Conservation (phyloP, 2,329 filamentous ascomycete species). For the Botrytis aclada region DNA sequence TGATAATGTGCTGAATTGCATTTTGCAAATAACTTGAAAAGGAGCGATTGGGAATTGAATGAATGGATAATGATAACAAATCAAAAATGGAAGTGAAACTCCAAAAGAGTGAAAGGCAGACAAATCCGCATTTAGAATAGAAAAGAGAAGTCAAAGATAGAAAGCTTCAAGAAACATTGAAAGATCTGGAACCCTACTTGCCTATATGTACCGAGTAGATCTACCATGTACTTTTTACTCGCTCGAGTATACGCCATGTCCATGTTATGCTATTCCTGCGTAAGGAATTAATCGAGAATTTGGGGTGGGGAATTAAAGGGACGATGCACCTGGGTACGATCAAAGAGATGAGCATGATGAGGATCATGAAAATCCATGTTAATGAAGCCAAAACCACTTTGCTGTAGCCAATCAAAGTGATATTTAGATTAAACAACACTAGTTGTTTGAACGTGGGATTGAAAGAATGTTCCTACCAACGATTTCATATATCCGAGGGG, state of each 20-base stretch:
- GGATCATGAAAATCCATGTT: conserved; percentile 3
- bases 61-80: conserved; percentile 9
- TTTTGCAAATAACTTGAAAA: conserved; percentile 16
- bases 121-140: neutral
- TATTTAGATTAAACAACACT: neutral
- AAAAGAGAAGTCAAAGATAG: conserved; percentile 11
- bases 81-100: neutral
- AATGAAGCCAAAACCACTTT: neutral
- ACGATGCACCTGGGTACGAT: neutral
- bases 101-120: conserved; percentile 16
- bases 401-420: neutral
- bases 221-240: neutral
- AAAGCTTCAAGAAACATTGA: neutral
- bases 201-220: neutral
- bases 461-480: neutral
- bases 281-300: neutral
- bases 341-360: neutral
- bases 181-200: neutral
- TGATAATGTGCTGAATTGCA: conserved; percentile 24
- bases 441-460: neutral
- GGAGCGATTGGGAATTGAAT: neutral
- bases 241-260: neutral
- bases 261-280: neutral
- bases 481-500: neutral
- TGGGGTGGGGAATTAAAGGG: conserved; percentile 3